Percentiles rank a stretch among this genome's conserved stretches.
These are phyloP conservation scores for Lentinula raphanica DNA, from an alignment of 768 basidiomycete genomes.

Conservation along the genomic window DNA sequence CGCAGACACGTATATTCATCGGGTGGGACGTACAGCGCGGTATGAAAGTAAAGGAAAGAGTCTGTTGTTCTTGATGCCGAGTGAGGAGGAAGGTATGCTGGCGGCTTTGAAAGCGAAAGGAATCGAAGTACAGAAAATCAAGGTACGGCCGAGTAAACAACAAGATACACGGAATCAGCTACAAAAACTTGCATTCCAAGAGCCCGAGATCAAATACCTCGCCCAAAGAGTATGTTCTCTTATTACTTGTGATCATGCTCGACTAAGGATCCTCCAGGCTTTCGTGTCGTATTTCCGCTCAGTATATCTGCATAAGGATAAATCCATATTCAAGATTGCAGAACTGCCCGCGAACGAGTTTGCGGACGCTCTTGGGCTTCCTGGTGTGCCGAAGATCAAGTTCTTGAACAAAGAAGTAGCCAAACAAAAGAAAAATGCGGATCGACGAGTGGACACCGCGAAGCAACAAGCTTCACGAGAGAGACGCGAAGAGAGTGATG, in stretches of 20 bases:
- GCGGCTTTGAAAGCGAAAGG: conserved; percentile 65
- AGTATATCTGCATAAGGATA: conserved; percentile 89
- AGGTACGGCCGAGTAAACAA: conserved; percentile 84
- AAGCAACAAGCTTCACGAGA: conserved; percentile 26
- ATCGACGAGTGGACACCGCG: conserved; percentile 33
- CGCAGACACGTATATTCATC: conserved; percentile 95
- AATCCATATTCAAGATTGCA: conserved; percentile 82
- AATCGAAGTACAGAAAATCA: conserved; percentile 72
- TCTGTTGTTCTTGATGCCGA: conserved; percentile 77
- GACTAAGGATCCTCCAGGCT: conserved; percentile 44
- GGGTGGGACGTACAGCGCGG: conserved; percentile 91
- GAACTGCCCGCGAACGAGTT: conserved; percentile 79
- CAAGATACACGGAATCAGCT: conserved; percentile 80
- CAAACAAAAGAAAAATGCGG: conserved; percentile 74
- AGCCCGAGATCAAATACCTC: conserved; percentile 95
- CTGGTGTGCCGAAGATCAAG: conserved; percentile 94
- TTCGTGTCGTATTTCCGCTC: conserved; percentile 96
- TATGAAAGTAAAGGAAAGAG: conserved; percentile 89
- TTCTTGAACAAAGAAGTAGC: conserved; percentile 65
- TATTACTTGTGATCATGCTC: background rate
- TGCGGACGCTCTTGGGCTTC: conserved; percentile 86
- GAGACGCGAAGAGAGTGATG: conserved; percentile 19
- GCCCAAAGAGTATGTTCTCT: conserved; percentile 72
- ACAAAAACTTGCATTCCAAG: conserved; percentile 90
- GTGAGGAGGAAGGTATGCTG: conserved; percentile 90